Conservation (phyloP, 805 yeast genomes). For the Ogataea sp. region DNA sequence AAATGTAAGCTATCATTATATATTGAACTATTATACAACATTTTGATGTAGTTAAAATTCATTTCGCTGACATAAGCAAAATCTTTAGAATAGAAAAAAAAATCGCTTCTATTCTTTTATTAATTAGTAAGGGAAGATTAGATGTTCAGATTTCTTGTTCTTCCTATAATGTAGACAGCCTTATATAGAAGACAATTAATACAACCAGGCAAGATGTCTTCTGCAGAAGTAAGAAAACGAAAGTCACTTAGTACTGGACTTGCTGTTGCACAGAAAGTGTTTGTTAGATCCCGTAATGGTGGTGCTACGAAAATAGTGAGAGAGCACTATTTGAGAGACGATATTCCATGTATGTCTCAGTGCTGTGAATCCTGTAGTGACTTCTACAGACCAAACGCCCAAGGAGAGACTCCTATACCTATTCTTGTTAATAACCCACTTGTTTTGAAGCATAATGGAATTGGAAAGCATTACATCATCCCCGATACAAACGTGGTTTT, state of each 20-base stretch:
- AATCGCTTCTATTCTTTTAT: not conserved
- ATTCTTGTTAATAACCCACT: slow-evolving; percentile 60
- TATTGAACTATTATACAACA: not conserved
- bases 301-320: slow-evolving; percentile 85
- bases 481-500: slow-evolving; percentile 85
- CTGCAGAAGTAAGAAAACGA: slow-evolving; percentile 16
- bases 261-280: slow-evolving; percentile 79
- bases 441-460: slow-evolving; percentile 26
- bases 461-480: slow-evolving; percentile 74
- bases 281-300: slow-evolving; percentile 85
- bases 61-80: not conserved
- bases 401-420: slow-evolving; percentile 58
- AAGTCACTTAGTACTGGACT: slow-evolving; percentile 43
- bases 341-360: slow-evolving; percentile 83
- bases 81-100: not conserved
- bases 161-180: too few species aligned
- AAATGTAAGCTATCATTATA: too few species aligned
- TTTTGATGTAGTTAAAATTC: not conserved
- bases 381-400: slow-evolving; percentile 51
- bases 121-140: too few species aligned
- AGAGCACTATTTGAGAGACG: slow-evolving; percentile 88
- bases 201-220: slow-evolving; percentile 4
- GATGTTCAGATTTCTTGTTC: too few species aligned
- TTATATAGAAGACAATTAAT: too few species aligned
- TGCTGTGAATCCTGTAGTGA: slow-evolving; percentile 57